Evolutionary conservation across 2,329 filamentous ascomycete genomes (phyloP).

Genomic region (Epichloe brachyelytri): DNA sequence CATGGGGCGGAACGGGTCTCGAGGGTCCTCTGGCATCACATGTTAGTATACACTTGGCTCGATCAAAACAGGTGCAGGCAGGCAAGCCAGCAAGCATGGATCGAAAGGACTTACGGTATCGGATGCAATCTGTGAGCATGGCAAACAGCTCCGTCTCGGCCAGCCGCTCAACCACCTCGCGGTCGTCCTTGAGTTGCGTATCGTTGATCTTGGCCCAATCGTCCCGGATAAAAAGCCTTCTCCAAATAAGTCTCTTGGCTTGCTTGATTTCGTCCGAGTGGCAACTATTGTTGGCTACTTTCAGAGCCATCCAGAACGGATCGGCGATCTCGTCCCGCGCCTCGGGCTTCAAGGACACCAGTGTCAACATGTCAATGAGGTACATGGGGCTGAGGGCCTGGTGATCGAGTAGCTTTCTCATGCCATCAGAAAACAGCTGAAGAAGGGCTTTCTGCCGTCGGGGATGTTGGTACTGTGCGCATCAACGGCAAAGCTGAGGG

Average conservation of each 20-base stretch:
- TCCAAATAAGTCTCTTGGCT: slow-evolving; percentile 61
- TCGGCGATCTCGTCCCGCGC: slow-evolving; percentile 40
- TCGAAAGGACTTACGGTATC: slow-evolving; percentile 42
- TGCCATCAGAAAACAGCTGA: slow-evolving; percentile 55
- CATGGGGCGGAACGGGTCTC: slow-evolving; percentile 31
- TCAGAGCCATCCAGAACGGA: slow-evolving; percentile 66
- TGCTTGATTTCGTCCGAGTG: slow-evolving; percentile 44
- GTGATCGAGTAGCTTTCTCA: slow-evolving; percentile 59
- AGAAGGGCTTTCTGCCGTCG: slow-evolving; percentile 53
- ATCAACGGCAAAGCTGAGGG: slow-evolving; percentile 62
- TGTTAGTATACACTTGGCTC: slow-evolving; percentile 16
- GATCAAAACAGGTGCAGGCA: too few species aligned
- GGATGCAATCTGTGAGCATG: slow-evolving; percentile 51
- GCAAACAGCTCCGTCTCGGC: slow-evolving; percentile 54
- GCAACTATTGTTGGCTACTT: slow-evolving; percentile 42
- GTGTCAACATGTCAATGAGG: slow-evolving; percentile 65
- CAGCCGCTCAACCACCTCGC: slow-evolving; percentile 49
- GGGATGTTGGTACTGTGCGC: slow-evolving; percentile 43
- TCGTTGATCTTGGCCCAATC: slow-evolving; percentile 74
- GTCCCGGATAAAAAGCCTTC: slow-evolving; percentile 70
- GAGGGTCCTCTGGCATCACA: slow-evolving; percentile 24
- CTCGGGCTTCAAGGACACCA: slow-evolving; percentile 43
- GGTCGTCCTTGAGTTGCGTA: slow-evolving; percentile 61
- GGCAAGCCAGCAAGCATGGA: not conserved
- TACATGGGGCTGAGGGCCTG: slow-evolving; percentile 53